Conservation (phyloP, 805 yeast genomes). For the Dipodascopsis uninucleata region DNA sequence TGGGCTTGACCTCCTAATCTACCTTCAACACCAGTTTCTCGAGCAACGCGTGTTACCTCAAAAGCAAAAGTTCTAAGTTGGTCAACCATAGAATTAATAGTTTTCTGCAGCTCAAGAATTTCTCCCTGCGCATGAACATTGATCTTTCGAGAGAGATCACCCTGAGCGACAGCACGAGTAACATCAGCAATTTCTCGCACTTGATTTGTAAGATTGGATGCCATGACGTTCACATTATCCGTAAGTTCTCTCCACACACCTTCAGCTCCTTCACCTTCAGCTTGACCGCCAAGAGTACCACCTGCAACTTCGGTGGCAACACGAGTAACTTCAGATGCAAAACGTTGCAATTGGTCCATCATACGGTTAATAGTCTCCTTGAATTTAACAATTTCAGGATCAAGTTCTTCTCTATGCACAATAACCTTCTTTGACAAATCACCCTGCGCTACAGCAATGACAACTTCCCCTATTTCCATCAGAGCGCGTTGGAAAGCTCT, state of each 20-base stretch:
- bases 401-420: slow-evolving; percentile 65
- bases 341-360: slow-evolving; percentile 83
- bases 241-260: slow-evolving; percentile 87
- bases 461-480: slow-evolving; percentile 79
- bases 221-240: slow-evolving; percentile 87
- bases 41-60: slow-evolving; percentile 80
- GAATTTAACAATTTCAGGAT: slow-evolving; percentile 75
- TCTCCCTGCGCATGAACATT: slow-evolving; percentile 92
- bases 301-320: slow-evolving; percentile 88
- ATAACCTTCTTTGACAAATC: slow-evolving; percentile 78
- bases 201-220: slow-evolving; percentile 79
- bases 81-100: slow-evolving; percentile 85
- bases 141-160: slow-evolving; percentile 77
- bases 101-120: slow-evolving; percentile 76
- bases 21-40: slow-evolving; percentile 89
- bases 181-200: slow-evolving; percentile 89
- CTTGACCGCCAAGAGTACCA: slow-evolving; percentile 88
- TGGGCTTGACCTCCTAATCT: slow-evolving; percentile 84
- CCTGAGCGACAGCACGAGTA: slow-evolving; percentile 82
- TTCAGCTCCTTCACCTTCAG: slow-evolving; percentile 75
- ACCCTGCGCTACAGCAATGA: slow-evolving; percentile 84
- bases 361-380: slow-evolving; percentile 78
- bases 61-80: slow-evolving; percentile 78
- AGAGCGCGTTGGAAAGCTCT: slow-evolving; percentile 59
- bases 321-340: slow-evolving; percentile 76